A percentile compares a stretch with the other conserved stretches of the same genome.
These are phyloP conservation scores for Ettlia oleoabundans DNA, from an alignment of 139 green algal genomes.

Conservation along the genomic window DNA sequence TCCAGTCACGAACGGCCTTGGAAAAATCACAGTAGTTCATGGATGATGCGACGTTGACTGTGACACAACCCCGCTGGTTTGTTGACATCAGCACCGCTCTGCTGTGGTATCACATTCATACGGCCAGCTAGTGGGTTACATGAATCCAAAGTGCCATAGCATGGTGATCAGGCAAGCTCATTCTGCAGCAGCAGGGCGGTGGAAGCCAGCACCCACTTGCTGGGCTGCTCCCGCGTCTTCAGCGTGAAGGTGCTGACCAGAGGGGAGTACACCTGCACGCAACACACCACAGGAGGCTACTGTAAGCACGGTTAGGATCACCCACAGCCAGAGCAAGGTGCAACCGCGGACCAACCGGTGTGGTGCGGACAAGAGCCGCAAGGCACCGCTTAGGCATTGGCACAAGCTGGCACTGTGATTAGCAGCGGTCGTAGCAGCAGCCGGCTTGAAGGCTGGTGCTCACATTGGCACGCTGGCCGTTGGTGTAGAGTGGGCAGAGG, in stretches of 20 bases:
- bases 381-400: no score
- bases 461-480: slow-evolving; percentile 44
- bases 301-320: no score
- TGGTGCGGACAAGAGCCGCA: no score
- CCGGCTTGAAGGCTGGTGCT: neutral
- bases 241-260: slow-evolving; percentile 83
- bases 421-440: no score
- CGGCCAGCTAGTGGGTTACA: neutral
- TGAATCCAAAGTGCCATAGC: no score
- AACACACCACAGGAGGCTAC: slow-evolving; percentile 61
- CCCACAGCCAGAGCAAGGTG: no score
- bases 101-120: neutral
- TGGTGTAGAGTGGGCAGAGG: slow-evolving; percentile 87
- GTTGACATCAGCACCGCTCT: neutral
- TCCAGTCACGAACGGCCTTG: no score
- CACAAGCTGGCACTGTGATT: no score
- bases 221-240: slow-evolving; percentile 64
- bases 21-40: no score
- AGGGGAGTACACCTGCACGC: slow-evolving; percentile 88
- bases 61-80: no score
- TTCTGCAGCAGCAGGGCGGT: slow-evolving; percentile 88
- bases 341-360: no score
- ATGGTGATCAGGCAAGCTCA: slow-evolving; percentile 54
- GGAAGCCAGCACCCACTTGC: slow-evolving; percentile 84
- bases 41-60: no score